phyloP scores from a whole-genome alignment of 2,329 filamentous ascomycete genomes.

The Fusarium coicis region DNA sequence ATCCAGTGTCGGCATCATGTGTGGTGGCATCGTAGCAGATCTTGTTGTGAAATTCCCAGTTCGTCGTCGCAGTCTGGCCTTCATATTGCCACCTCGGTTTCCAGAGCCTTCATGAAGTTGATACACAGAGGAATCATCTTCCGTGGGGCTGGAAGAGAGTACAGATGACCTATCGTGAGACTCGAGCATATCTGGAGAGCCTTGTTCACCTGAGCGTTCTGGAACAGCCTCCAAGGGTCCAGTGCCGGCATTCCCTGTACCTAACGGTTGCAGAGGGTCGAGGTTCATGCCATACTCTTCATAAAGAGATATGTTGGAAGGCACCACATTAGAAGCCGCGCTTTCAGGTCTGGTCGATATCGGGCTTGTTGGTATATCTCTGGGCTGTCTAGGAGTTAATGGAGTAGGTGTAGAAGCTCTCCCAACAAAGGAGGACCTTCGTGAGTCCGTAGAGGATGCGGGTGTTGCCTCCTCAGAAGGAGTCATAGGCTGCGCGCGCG shows the following conservation, averaged over 20 bases:
- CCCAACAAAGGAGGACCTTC: conserved; percentile 30
- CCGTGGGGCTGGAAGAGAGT: conserved; percentile 13
- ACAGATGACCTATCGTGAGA: conserved; percentile 13
- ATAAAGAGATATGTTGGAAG: conserved; percentile 20
- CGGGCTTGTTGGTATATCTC: conserved; percentile 18
- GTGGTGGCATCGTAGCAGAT: conserved; percentile 45
- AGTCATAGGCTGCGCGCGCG: conserved; percentile 45
- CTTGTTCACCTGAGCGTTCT: conserved; percentile 16
- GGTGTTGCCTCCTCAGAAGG: conserved; percentile 18
- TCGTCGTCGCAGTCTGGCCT: conserved; percentile 48
- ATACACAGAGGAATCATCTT: conserved; percentile 23
- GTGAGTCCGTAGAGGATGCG: conserved; percentile 15
- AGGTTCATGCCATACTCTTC: conserved; percentile 16
- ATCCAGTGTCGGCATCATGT: conserved; percentile 44
- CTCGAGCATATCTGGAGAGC: conserved; percentile 1
- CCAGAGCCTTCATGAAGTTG: conserved; percentile 50
- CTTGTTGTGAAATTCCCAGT: conserved; percentile 46
- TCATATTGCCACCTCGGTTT: conserved; percentile 41
- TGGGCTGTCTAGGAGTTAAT: background rate
- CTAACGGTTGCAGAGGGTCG: conserved; percentile 10
- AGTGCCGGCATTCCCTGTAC: background rate
- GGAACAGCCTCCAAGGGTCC: conserved; percentile 22
- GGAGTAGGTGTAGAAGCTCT: conserved; percentile 31
- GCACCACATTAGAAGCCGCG: conserved; percentile 8
- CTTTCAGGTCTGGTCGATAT: conserved; percentile 10